Evolutionary conservation across 2,329 filamentous ascomycete species (phyloP), one percentile per base, ranked within the genome.

Genomic region (Allantophomopsis cytisporea): DNA sequence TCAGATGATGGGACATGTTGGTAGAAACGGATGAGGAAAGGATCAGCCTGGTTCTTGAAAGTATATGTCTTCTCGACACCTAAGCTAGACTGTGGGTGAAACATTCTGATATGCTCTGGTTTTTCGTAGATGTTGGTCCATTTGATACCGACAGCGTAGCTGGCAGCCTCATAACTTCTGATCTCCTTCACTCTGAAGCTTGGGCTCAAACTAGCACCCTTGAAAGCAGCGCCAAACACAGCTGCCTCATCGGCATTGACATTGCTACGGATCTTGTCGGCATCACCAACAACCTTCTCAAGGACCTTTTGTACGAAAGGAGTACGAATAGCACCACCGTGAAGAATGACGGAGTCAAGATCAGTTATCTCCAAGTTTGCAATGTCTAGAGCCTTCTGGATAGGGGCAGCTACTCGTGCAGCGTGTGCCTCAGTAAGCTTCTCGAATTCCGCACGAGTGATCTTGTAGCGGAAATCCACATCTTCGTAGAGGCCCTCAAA

Each of bases 121-220:
- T 89, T 83, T 32, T 74, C 71, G 45, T 82, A 76, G 41, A 74
- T 68, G 43, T 65, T 67, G 31, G 66, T 74, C 74, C 85, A 94
- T 58, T 80, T 83, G 51, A 94, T 72, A 41, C 78, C 77, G 20
- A 82, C 72, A 2, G 78, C 66, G 56, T 91, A 95, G 34, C 70
- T 69, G 33, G 83, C 73, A 16, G 73, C 76, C 51, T 98, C 91
- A n/a, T 68, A 71, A 38, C 83, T 76, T 43, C 83, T 73, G 48
- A 98, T 98, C 55, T 96, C 91, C 70, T 96, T 98, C 56, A 98
- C 91, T 45, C 87, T 81, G 76, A 98, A 98, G 57, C 83, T 89
- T 32, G 89, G 87, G 62, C 86, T 95, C 42, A 98, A 71, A 50
- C 85, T 78, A 39, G 91, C 91, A 38, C 85, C 91, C 55, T 88